Evolutionary conservation across 2,329 filamentous ascomycete genomes (phyloP).

Genomic region (Bipolaris cookei): DNA sequence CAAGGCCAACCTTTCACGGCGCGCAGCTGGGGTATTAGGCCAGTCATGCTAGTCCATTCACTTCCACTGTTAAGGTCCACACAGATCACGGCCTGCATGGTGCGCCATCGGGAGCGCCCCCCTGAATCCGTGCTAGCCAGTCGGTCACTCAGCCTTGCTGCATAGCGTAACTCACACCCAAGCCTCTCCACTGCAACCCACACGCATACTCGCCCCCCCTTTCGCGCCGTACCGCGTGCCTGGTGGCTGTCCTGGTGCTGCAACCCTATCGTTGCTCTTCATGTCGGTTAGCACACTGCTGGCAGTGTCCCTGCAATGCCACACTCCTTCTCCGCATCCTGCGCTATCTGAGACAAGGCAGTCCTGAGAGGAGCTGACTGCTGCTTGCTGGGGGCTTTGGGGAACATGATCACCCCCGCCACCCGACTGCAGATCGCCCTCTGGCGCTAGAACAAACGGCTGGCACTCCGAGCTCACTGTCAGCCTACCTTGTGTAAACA

Average conservation of each 20-base stretch:
- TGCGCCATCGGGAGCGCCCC: slow-evolving; percentile 18
- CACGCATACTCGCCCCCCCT: slow-evolving; percentile 1
- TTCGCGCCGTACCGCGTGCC: slow-evolving; percentile 8
- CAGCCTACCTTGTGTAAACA: slow-evolving; percentile 30
- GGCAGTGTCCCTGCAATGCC: slow-evolving; percentile 13
- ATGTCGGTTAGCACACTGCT: slow-evolving; percentile 1
- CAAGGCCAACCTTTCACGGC: slow-evolving; percentile 3
- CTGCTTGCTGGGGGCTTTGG: slow-evolving; percentile 12
- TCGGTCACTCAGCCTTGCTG: slow-evolving; percentile 35
- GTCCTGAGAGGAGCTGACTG: slow-evolving; percentile 9
- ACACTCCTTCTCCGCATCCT: slow-evolving; percentile 7
- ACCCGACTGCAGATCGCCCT: slow-evolving; percentile 27
- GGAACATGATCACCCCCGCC: slow-evolving; percentile 16
- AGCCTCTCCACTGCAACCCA: slow-evolving; percentile 25
- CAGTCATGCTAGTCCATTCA: slow-evolving; percentile 18
- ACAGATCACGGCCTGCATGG: slow-evolving; percentile 10
- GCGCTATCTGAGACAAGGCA: slow-evolving; percentile 11
- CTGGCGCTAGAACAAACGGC: slow-evolving; percentile 43
- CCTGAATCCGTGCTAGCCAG: slow-evolving; percentile 34
- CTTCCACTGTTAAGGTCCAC: not conserved
- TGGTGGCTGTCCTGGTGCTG: slow-evolving; percentile 33
- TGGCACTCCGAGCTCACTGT: slow-evolving; percentile 32
- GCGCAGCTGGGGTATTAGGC: slow-evolving; percentile 25
- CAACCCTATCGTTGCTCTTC: slow-evolving; percentile 34
- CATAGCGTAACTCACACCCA: slow-evolving; percentile 21